Evolutionary conservation across 192 early-diverging fungal species (phyloP).

Genomic region (Podila clonocystis): DNA sequence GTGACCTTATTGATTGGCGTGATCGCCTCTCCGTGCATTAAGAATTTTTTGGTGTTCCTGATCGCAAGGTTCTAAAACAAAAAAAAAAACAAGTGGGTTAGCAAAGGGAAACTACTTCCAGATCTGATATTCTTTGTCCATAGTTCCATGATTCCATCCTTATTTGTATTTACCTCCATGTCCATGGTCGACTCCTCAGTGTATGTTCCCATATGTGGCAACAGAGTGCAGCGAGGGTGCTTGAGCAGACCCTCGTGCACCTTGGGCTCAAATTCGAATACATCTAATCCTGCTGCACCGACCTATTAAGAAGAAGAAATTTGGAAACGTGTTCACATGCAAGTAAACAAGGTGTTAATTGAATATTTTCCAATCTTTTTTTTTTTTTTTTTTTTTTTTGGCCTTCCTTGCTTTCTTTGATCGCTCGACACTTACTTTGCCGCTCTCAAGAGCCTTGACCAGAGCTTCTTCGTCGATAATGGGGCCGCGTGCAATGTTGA

Average conservation of each 20-base stretch:
- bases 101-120: not conserved
- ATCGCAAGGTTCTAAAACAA: constrained; percentile 36
- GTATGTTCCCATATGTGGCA: constrained; percentile 61
- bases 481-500: constrained; percentile 62
- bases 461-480: constrained; percentile 61
- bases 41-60: constrained; percentile 21
- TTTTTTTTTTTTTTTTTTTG: constrained; percentile 7
- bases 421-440: constrained; percentile 50
- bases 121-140: not conserved
- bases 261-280: constrained; percentile 54
- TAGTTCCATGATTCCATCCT: not conserved
- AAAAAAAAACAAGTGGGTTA: not conserved
- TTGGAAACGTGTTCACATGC: not conserved
- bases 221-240: constrained; percentile 53
- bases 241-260: constrained; percentile 53
- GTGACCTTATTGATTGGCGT: constrained; percentile 25
- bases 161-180: constrained; percentile 49
- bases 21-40: constrained; percentile 40
- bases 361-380: not conserved
- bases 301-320: constrained; percentile 9
- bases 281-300: constrained; percentile 27
- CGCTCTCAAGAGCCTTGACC: constrained; percentile 57
- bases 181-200: constrained; percentile 53
- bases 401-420: constrained; percentile 22
- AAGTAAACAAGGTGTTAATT: not conserved